A percentile compares a stretch with the other conserved stretches of the same genome.
Conservation (phyloP, 1,284 basidiomycete genomes). For the Trichosporon sp. region DNA sequence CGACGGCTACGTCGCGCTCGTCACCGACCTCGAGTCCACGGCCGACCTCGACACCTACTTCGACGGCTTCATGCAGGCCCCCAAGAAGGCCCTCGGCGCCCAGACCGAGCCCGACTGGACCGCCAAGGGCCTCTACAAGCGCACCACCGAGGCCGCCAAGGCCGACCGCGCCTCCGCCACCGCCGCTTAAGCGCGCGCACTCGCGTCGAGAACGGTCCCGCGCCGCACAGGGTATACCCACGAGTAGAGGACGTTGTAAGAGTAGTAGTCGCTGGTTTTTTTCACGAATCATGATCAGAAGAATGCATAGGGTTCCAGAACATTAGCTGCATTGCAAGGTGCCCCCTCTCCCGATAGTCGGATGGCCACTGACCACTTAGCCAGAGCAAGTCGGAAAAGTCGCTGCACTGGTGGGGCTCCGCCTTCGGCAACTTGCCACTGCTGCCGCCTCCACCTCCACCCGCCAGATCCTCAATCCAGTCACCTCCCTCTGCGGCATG, state of each 20-base stretch:
- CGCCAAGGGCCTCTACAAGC: conserved; percentile 9
- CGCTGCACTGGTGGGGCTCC: not conserved
- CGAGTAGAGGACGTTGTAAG: not conserved
- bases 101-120: conserved; percentile 18
- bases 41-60: conserved; percentile 17
- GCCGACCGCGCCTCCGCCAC: not conserved
- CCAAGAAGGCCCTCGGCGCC: conserved; percentile 14
- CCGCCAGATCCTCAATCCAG: not conserved
- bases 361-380: not conserved
- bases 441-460: not conserved
- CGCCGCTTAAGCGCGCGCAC: not conserved
- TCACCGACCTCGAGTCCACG: conserved; percentile 25
- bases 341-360: too few relatives aligned
- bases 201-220: not conserved
- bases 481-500: not conserved
- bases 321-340: too few relatives aligned
- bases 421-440: not conserved
- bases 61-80: conserved; percentile 9
- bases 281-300: conserved; percentile 3
- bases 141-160: conserved; percentile 1
- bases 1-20: conserved; percentile 31
- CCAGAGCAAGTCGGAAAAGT: not conserved
- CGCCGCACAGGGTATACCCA: not conserved
- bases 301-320: not conserved
- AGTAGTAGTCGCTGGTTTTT: not conserved